phyloP scores from a whole-genome alignment of 2,329 filamentous ascomycete genomes.

The Cladophialophora chaetospira region DNA sequence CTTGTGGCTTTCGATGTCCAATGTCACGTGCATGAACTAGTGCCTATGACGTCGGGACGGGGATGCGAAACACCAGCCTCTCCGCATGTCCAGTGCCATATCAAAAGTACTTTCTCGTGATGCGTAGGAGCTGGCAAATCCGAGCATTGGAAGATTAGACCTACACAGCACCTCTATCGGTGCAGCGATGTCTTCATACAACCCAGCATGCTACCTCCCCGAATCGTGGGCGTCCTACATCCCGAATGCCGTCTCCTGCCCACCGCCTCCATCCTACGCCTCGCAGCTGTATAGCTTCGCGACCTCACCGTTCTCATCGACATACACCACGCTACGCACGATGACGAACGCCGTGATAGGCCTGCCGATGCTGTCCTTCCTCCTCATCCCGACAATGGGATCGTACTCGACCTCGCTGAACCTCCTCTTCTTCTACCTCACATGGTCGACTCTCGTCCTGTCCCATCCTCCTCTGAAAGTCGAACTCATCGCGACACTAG shows the following conservation, averaged over 20 bases:
- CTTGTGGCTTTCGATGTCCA: neutral
- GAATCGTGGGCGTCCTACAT: constrained; percentile 28
- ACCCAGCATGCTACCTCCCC: constrained; percentile 33
- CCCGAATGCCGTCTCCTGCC: constrained; percentile 31
- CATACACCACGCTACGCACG: constrained; percentile 28
- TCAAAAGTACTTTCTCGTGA: too few relatives aligned
- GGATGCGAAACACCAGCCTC: neutral
- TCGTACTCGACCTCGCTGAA: constrained; percentile 80
- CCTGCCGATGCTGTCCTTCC: constrained; percentile 70
- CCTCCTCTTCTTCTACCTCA: constrained; percentile 85
- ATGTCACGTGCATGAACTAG: neutral
- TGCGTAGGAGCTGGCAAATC: neutral
- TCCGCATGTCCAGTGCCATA: too few relatives aligned
- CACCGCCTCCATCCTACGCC: constrained; percentile 30
- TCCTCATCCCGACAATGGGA: constrained; percentile 62
- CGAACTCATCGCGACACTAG: constrained; percentile 70
- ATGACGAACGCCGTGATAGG: constrained; percentile 68
- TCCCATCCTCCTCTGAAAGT: constrained; percentile 74
- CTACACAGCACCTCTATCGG: neutral
- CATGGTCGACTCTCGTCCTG: constrained; percentile 80
- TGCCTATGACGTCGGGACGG: neutral
- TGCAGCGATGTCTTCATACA: constrained; percentile 22
- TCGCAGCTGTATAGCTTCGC: constrained; percentile 28
- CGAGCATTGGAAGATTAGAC: neutral
- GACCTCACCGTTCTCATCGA: constrained; percentile 30